Percentiles rank a stretch among this genome's conserved stretches.
Evolutionary conservation across 768 basidiomycete genomes (phyloP).

Genomic region (Lactarius akahatsu): DNA sequence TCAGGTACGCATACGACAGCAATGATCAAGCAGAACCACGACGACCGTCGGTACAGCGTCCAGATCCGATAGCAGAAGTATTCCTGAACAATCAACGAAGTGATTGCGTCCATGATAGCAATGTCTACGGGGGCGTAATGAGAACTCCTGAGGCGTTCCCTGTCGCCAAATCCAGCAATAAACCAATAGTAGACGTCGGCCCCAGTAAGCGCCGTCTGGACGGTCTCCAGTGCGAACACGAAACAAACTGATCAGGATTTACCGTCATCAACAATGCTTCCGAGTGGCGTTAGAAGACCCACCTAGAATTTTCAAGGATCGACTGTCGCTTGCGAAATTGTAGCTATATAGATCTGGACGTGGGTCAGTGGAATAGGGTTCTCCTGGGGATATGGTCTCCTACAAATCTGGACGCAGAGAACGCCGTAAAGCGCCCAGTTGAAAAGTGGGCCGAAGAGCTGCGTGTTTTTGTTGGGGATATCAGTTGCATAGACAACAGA

Average conservation of each 20-base stretch:
- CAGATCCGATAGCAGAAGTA: slow-evolving; percentile 30
- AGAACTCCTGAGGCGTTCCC: slow-evolving; percentile 28
- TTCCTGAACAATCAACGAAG: slow-evolving; percentile 33
- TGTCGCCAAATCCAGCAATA: slow-evolving; percentile 34
- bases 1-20: not conserved
- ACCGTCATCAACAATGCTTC: slow-evolving; percentile 27
- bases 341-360: not conserved
- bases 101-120: slow-evolving; percentile 33
- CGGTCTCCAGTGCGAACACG: not conserved
- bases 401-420: slow-evolving; percentile 26
- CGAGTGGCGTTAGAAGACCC: not conserved
- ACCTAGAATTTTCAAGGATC: slow-evolving; percentile 1
- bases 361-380: not conserved
- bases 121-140: slow-evolving; percentile 19
- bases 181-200: slow-evolving; percentile 35
- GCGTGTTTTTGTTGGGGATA: not conserved
- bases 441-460: not conserved
- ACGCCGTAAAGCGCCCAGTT: not conserved
- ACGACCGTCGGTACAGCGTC: slow-evolving; percentile 19
- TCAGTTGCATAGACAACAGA: not conserved
- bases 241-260: slow-evolving; percentile 19
- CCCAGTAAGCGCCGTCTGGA: slow-evolving; percentile 4
- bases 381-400: slow-evolving; percentile 1
- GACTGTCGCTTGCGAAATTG: not conserved
- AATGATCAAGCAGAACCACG: not conserved